A percentile compares a stretch with the other conserved stretches of the same genome.
phyloP scores from a whole-genome alignment of 1,284 basidiomycete genomes.

The Amylostereum areolatum region DNA sequence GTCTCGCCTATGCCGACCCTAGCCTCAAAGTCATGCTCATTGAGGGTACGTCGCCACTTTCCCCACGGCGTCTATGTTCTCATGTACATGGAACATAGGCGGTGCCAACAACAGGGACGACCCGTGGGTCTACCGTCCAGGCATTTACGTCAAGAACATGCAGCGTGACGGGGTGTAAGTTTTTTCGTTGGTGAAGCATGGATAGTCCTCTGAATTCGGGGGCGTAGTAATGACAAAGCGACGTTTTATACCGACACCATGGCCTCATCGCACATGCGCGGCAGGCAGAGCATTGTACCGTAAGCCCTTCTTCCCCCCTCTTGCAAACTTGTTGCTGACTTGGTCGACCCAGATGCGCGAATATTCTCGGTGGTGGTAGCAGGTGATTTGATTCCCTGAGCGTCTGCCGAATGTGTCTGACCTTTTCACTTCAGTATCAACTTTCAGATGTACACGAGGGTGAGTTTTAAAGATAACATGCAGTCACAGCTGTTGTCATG shows the following conservation, averaged over 20 bases:
- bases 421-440: constrained; percentile 50
- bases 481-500: neutral
- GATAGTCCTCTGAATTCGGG: constrained; percentile 2
- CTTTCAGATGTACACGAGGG: constrained; percentile 41
- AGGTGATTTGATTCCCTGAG: constrained; percentile 10
- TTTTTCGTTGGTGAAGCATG: neutral
- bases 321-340: constrained; percentile 5
- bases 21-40: constrained; percentile 70
- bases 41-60: constrained; percentile 39
- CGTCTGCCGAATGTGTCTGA: neutral
- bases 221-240: constrained; percentile 60
- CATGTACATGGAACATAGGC: constrained; percentile 25
- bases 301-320: constrained; percentile 26
- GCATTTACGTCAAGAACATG: constrained; percentile 67
- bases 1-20: constrained; percentile 66
- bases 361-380: constrained; percentile 46
- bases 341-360: constrained; percentile 44
- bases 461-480: constrained; percentile 14
- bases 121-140: constrained; percentile 66
- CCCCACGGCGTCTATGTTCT: neutral
- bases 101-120: constrained; percentile 70
- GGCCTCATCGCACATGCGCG: constrained; percentile 52
- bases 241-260: constrained; percentile 63
- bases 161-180: constrained; percentile 59
- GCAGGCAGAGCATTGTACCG: constrained; percentile 63